Conservation (phyloP, 2,329 filamentous ascomycete species). For the Harringtonia aguacate region DNA sequence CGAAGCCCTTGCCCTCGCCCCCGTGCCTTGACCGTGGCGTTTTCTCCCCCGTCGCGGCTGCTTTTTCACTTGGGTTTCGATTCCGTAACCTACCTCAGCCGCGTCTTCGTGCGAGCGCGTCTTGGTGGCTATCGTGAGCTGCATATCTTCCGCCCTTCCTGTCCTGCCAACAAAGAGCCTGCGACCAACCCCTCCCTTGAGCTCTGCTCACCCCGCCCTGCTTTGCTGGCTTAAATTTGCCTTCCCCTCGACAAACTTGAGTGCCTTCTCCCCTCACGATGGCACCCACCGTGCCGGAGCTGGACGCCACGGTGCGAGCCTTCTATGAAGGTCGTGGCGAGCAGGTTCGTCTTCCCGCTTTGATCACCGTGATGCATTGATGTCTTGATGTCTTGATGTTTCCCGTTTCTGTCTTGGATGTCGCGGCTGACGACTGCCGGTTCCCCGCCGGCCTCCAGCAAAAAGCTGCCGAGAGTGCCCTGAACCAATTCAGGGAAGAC, state of each 20-base stretch:
- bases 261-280: conserved; percentile 28
- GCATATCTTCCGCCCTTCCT: too few relatives aligned
- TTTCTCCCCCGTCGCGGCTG: neutral
- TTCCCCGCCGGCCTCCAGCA: conserved; percentile 47
- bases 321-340: conserved; percentile 97
- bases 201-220: neutral
- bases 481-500: conserved; percentile 99
- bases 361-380: too few relatives aligned
- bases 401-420: conserved; percentile 6
- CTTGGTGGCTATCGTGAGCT: too few relatives aligned
- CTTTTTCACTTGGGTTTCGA: too few relatives aligned
- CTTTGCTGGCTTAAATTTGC: neutral
- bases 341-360: conserved; percentile 66
- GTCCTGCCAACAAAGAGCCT: too few relatives aligned
- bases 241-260: neutral
- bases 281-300: conserved; percentile 75
- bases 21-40: neutral
- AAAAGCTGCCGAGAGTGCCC: conserved; percentile 86
- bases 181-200: too few relatives aligned
- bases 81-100: too few relatives aligned
- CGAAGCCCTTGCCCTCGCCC: too few relatives aligned
- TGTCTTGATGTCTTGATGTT: neutral
- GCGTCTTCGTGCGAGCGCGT: too few relatives aligned
- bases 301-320: conserved; percentile 90
- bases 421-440: conserved; percentile 27